phyloP scores from a whole-genome alignment of 805 yeast genomes.

The Tetrapisispora phaffii region DNA sequence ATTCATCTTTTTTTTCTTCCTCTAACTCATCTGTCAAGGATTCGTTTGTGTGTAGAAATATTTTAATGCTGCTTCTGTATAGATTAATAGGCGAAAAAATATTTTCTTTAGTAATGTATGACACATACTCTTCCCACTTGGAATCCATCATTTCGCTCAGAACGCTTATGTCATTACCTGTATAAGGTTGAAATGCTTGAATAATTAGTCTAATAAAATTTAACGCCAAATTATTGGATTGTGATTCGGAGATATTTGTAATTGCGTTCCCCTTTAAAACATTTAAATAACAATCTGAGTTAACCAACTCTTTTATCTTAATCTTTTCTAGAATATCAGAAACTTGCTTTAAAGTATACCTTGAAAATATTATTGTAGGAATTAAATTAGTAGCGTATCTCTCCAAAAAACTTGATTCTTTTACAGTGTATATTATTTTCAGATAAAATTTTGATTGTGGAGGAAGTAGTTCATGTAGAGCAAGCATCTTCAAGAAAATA shows the following conservation, averaged over 20 bases:
- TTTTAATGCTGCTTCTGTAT: constrained; percentile 25
- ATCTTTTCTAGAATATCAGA: constrained; percentile 13
- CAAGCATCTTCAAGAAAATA: constrained; percentile 19
- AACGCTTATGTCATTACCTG: constrained; percentile 24
- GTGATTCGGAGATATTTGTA: constrained; percentile 8
- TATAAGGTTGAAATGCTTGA: constrained; percentile 26
- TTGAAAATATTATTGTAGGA: constrained; percentile 25
- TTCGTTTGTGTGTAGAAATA: constrained; percentile 28
- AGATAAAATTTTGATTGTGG: constrained; percentile 12
- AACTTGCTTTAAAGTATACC: constrained; percentile 20
- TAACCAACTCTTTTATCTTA: constrained; percentile 12
- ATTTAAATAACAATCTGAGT: constrained; percentile 6
- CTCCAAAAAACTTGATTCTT: constrained; percentile 16
- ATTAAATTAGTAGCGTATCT: constrained; percentile 20
- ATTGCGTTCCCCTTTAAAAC: constrained; percentile 7
- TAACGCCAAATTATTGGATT: constrained; percentile 9
- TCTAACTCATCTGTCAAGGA: constrained; percentile 15
- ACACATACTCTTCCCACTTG: constrained; percentile 23
- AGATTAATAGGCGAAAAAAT: constrained; percentile 19
- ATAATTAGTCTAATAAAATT: constrained; percentile 24
- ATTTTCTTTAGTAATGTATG: constrained; percentile 12
- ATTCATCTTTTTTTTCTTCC: constrained; percentile 7
- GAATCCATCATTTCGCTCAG: constrained; percentile 23
- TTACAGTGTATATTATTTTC: constrained; percentile 19
- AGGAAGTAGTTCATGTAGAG: constrained; percentile 20